Conservation (phyloP, 1,284 basidiomycete species). For the Boletus smithii region DNA sequence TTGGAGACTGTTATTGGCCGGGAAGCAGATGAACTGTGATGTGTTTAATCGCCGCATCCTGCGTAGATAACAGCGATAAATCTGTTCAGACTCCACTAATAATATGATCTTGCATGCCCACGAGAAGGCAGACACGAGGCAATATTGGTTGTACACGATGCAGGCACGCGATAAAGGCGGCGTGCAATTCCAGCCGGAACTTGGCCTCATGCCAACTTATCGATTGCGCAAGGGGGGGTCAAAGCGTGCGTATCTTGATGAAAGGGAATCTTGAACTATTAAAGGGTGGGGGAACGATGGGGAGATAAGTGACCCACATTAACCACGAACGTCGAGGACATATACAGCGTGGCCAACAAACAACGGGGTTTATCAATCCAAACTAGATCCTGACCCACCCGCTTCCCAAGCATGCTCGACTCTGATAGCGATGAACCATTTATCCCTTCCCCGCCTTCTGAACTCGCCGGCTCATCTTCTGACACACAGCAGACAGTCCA, state of each 20-base stretch:
- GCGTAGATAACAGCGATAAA: conserved; percentile 20
- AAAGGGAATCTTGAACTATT: conserved; percentile 12
- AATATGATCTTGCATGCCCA: conserved; percentile 5
- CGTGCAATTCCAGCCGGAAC: conserved; percentile 19
- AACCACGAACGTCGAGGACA: conserved; percentile 16
- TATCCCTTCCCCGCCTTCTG: conserved; percentile 30
- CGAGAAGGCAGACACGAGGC: conserved; percentile 23
- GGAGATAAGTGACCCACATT: neutral
- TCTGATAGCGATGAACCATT: conserved; percentile 33
- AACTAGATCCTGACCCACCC: conserved; percentile 10
- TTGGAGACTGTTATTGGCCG: conserved; percentile 35
- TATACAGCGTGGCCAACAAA: conserved; percentile 13
- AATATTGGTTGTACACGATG: conserved; percentile 20
- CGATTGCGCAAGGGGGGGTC: conserved; percentile 18
- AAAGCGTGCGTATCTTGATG: no score
- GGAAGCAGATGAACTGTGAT: conserved; percentile 38
- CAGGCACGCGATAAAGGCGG: conserved; percentile 21
- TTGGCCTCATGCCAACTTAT: conserved; percentile 25
- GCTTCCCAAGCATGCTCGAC: conserved; percentile 24
- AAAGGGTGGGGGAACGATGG: conserved; percentile 10
- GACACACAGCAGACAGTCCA: conserved; percentile 31
- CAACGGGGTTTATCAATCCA: conserved; percentile 9
- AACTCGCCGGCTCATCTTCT: conserved; percentile 30
- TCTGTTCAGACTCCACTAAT: conserved; percentile 19
- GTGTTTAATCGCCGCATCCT: neutral